Conservation (phyloP, 805 yeast species). For the Yamadazyma sp. region DNA sequence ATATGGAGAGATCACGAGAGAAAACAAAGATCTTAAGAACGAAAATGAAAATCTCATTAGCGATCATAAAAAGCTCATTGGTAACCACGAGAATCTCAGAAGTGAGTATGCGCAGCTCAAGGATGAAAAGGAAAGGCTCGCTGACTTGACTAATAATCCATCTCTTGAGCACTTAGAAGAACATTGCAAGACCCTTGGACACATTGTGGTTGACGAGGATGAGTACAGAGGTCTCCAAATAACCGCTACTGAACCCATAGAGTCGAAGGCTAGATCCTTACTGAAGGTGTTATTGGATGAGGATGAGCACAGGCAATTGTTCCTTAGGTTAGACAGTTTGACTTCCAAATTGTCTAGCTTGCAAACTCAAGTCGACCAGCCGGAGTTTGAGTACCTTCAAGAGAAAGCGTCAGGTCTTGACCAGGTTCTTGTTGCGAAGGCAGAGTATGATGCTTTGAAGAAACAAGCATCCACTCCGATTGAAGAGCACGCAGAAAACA, state of each 20-base stretch:
- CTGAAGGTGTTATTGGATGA: slow-evolving; percentile 4
- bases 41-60: too few species aligned
- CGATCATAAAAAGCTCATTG: too few species aligned
- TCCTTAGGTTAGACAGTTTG: too few species aligned
- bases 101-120: too few species aligned
- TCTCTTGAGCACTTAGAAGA: slow-evolving; percentile 26
- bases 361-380: slow-evolving; percentile 3
- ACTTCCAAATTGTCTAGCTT: slow-evolving; percentile 13
- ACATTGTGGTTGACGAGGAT: slow-evolving; percentile 17
- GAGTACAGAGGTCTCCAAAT: slow-evolving; percentile 13
- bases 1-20: slow-evolving; percentile 26
- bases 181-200: slow-evolving; percentile 16
- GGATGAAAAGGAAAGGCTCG: slow-evolving; percentile 15
- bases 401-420: slow-evolving; percentile 6
- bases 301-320: slow-evolving; percentile 14
- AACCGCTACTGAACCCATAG: slow-evolving; percentile 16
- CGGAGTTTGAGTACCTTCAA: slow-evolving; percentile 2
- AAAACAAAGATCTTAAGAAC: too few species aligned
- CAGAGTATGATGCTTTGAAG: slow-evolving; percentile 16
- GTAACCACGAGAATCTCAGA: too few species aligned
- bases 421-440: slow-evolving; percentile 17
- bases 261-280: slow-evolving; percentile 3
- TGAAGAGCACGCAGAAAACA: slow-evolving; percentile 8
- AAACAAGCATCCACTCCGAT: slow-evolving; percentile 16
- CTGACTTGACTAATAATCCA: slow-evolving; percentile 20